Evolutionary conservation across 2,329 filamentous ascomycete genomes (phyloP).

Genomic region (Aureobasidium sp.): DNA sequence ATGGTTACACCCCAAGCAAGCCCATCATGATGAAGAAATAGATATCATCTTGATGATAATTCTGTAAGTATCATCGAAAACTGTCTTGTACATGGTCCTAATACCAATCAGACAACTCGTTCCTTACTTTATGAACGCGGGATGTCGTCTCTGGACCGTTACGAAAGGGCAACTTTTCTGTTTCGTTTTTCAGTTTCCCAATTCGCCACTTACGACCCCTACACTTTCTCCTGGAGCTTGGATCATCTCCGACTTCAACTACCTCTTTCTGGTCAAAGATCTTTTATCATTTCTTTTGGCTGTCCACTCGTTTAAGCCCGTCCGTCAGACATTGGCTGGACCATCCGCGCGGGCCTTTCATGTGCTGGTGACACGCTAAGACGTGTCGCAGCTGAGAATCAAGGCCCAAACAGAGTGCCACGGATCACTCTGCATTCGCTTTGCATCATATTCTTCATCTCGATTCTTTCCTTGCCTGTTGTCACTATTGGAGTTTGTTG

Average conservation of each 20-base stretch:
- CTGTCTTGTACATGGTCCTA: background rate
- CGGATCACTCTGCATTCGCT: constrained; percentile 15
- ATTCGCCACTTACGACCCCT: constrained; percentile 7
- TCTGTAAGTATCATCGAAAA: background rate
- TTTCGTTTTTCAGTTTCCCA: background rate
- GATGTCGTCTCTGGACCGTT: background rate
- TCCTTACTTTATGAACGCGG: background rate
- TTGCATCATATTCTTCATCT: constrained; percentile 1
- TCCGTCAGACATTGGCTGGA: constrained; percentile 14
- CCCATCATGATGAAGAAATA: constrained; percentile 15
- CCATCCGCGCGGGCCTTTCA: constrained; percentile 11
- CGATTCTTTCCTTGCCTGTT: background rate
- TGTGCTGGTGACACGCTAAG: background rate
- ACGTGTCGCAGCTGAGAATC: constrained; percentile 7
- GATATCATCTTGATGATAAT: background rate
- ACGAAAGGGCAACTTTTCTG: background rate
- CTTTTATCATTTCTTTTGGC: constrained; percentile 3
- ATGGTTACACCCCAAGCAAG: constrained; percentile 10
- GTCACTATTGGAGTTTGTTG: background rate
- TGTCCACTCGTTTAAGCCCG: constrained; percentile 10
- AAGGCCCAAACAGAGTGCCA: constrained; percentile 13
- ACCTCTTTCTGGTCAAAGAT: constrained; percentile 13
- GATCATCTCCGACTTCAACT: constrained; percentile 8
- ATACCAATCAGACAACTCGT: background rate
- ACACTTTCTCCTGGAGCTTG: constrained; percentile 3